phyloP scores from a whole-genome alignment of 2,329 filamentous ascomycete species.

The Byssothecium circinans region DNA sequence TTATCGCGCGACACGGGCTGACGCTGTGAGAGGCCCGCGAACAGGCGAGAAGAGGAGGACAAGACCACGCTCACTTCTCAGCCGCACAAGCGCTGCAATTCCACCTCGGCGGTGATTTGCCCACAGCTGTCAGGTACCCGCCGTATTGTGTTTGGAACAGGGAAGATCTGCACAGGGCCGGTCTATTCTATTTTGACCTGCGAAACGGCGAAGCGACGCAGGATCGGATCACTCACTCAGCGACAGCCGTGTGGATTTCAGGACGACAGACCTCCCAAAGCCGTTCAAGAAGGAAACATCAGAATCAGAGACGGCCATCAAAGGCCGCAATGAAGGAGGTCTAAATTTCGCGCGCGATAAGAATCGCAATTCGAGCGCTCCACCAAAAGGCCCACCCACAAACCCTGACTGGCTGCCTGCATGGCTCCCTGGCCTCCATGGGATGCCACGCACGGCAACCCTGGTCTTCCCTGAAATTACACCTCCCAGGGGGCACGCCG shows the following conservation, averaged over 20 bases:
- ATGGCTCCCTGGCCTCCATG: not conserved
- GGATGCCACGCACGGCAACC: conserved; percentile 25
- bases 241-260: no score
- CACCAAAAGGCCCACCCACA: not conserved
- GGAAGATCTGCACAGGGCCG: conserved; percentile 38
- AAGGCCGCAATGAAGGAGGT: no score
- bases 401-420: conserved; percentile 48
- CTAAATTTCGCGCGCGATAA: no score
- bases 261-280: no score
- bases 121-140: conserved; percentile 31
- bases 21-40: not conserved
- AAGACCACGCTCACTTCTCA: conserved; percentile 1
- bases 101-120: conserved; percentile 14
- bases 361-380: no score
- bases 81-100: conserved; percentile 3
- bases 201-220: not conserved
- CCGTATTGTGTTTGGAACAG: conserved; percentile 25
- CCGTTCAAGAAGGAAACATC: no score
- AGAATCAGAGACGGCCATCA: no score
- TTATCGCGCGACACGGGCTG: not conserved
- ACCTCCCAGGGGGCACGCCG: conserved; percentile 31
- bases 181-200: conserved; percentile 27
- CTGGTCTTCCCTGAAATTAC: conserved; percentile 41
- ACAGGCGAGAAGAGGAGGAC: no score
- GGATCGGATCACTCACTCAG: no score